These are phyloP conservation scores for Spathaspora hagerdaliae DNA, from an alignment of 805 yeast genomes.

Conservation along the genomic window DNA sequence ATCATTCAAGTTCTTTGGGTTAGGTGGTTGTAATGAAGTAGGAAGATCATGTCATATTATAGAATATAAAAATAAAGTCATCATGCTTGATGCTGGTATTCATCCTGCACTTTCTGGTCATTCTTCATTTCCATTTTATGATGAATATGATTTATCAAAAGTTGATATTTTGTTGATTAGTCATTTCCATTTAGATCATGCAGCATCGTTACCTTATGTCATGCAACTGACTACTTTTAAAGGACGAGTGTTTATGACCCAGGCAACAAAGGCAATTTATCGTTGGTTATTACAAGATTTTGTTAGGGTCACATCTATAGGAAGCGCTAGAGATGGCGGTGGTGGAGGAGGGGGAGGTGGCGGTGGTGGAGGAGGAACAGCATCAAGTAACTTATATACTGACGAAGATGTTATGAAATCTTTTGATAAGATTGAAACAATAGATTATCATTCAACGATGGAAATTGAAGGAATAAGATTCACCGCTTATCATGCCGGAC, in stretches of 20 bases:
- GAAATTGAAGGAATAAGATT: constrained; percentile 93
- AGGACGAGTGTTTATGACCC: constrained; percentile 98
- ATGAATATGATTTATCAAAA: constrained; percentile 84
- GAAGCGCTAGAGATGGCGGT: constrained; percentile 45
- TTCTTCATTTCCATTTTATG: constrained; percentile 90
- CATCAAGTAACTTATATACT: constrained; percentile 60
- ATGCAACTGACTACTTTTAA: constrained; percentile 94
- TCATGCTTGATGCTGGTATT: constrained; percentile 97
- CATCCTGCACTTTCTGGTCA: constrained; percentile 94
- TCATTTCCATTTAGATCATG: constrained; percentile 97
- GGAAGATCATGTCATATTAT: constrained; percentile 94
- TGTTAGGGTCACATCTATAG: constrained; percentile 76
- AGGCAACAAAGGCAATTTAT: constrained; percentile 97
- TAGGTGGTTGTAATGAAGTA: constrained; percentile 98
- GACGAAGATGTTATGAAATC: constrained; percentile 88
- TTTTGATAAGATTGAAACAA: constrained; percentile 86
- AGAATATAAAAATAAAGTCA: constrained; percentile 88
- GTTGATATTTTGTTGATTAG: constrained; percentile 85
- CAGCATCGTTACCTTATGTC: constrained; percentile 95
- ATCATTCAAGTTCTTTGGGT: constrained; percentile 66
- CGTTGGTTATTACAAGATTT: constrained; percentile 94
- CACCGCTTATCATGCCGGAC: constrained; percentile 99
- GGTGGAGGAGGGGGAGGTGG: constrained; percentile 40
- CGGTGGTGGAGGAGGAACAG: constrained; percentile 40
- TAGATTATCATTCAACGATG: constrained; percentile 92